These are phyloP conservation scores for Atkinsonella hypoxylon DNA, from an alignment of 2,329 filamentous ascomycete genomes.

Conservation along the genomic window DNA sequence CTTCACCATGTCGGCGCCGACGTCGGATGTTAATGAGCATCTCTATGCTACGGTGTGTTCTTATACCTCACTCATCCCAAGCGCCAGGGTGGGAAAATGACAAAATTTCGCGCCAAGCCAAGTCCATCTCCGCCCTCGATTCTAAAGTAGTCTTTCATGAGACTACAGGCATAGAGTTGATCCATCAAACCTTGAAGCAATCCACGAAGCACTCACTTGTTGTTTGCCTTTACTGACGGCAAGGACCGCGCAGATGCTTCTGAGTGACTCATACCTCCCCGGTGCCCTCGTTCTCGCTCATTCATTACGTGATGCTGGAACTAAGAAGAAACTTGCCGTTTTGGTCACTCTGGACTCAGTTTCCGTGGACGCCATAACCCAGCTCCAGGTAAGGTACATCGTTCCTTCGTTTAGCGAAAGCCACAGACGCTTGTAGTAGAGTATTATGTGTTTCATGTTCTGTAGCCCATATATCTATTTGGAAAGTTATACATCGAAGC, in stretches of 20 bases:
- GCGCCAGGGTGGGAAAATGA: no score
- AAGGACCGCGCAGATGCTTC: conserved; percentile 56
- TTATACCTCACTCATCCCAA: neutral
- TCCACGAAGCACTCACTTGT: neutral
- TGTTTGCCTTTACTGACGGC: conserved; percentile 1
- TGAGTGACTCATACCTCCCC: conserved; percentile 87
- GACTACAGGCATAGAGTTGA: neutral
- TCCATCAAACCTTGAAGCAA: neutral
- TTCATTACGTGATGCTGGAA: conserved; percentile 83
- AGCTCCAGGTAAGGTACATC: conserved; percentile 54
- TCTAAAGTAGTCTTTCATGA: neutral
- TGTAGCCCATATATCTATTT: neutral
- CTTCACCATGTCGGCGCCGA: conserved; percentile 3
- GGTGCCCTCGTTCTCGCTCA: conserved; percentile 89
- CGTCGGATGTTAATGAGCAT: conserved; percentile 26
- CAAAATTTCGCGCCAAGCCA: no score
- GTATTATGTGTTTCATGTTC: neutral
- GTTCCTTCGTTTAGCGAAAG: neutral
- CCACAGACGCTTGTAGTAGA: neutral
- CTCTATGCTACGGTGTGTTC: conserved; percentile 45
- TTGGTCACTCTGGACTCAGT: conserved; percentile 74
- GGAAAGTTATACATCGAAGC: neutral
- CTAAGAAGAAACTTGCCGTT: conserved; percentile 73
- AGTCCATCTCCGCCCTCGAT: no score
- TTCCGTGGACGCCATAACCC: conserved; percentile 59